phyloP scores from a whole-genome alignment of 306 rosid species.

The Hippophae tibetana region DNA sequence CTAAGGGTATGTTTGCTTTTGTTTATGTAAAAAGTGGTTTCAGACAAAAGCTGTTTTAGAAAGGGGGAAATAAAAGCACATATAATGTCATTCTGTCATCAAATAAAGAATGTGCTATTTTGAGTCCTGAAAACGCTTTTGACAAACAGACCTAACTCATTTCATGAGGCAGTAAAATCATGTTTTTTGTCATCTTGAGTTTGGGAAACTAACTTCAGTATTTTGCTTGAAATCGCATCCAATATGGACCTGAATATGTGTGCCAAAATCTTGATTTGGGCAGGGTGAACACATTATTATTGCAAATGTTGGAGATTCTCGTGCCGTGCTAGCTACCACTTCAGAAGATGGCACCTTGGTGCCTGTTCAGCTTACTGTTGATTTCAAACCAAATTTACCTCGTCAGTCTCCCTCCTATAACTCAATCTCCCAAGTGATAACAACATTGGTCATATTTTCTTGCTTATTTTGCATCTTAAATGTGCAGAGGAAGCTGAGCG shows the following conservation, averaged over 20 bases:
- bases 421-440: neutral
- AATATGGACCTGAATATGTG: neutral
- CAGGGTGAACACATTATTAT: constrained; percentile 64
- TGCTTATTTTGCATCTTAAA: neutral
- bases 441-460: neutral
- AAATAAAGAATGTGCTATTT: too few species aligned
- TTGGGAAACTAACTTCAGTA: too few species aligned
- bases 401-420: constrained; percentile 41
- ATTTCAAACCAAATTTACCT: constrained; percentile 92
- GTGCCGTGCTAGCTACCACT: constrained; percentile 77
- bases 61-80: too few species aligned
- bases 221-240: neutral
- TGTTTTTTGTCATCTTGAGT: too few species aligned
- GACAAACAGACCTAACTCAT: too few species aligned
- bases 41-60: too few species aligned
- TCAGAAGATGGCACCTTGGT: constrained; percentile 59
- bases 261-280: neutral
- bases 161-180: too few species aligned
- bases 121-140: too few species aligned
- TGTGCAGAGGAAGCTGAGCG: constrained; percentile 82
- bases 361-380: constrained; percentile 70
- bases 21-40: too few species aligned
- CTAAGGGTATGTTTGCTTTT: too few species aligned
- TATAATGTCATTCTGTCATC: too few species aligned
- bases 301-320: constrained; percentile 92